Evolutionary conservation across 176 grass and related monocot genomes (phyloP).

Genomic region (Poa pratensis): DNA sequence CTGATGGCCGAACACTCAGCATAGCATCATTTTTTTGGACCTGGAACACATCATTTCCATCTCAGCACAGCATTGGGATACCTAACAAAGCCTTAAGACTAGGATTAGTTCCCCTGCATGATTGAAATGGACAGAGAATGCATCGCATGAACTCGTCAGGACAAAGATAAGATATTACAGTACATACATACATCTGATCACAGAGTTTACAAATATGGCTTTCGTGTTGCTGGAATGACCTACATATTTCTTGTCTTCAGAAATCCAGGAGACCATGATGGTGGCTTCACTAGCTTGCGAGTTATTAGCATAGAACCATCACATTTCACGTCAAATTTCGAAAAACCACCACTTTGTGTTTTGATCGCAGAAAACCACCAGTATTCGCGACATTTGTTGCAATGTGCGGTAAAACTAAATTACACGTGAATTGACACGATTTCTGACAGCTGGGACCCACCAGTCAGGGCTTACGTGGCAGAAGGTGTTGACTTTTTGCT

Average conservation of each 20-base stretch:
- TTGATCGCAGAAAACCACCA: too few species aligned
- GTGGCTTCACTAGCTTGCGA: conserved; percentile 33
- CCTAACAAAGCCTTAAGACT: conserved; percentile 9
- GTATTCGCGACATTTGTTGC: too few species aligned
- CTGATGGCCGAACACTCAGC: conserved; percentile 15
- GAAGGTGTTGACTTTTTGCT: too few species aligned
- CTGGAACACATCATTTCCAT: too few species aligned
- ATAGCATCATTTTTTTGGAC: neutral
- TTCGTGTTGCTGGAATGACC: neutral
- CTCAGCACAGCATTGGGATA: neutral
- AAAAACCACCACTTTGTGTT: too few species aligned
- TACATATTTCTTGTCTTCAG: neutral
- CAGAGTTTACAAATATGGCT: neutral
- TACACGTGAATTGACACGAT: too few species aligned
- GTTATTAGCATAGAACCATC: too few species aligned
- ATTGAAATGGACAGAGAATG: conserved; percentile 31
- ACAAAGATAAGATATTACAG: conserved; percentile 7
- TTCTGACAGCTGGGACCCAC: too few species aligned
- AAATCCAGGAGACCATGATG: neutral
- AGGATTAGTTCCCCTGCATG: conserved; percentile 2
- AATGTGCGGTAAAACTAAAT: too few species aligned
- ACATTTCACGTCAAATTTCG: too few species aligned
- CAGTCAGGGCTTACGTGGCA: too few species aligned
- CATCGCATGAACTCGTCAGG: conserved; percentile 28
- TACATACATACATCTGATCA: neutral